Conservation (phyloP, 805 yeast genomes). For the Saccharomycopsis oosterbeekiorum region DNA sequence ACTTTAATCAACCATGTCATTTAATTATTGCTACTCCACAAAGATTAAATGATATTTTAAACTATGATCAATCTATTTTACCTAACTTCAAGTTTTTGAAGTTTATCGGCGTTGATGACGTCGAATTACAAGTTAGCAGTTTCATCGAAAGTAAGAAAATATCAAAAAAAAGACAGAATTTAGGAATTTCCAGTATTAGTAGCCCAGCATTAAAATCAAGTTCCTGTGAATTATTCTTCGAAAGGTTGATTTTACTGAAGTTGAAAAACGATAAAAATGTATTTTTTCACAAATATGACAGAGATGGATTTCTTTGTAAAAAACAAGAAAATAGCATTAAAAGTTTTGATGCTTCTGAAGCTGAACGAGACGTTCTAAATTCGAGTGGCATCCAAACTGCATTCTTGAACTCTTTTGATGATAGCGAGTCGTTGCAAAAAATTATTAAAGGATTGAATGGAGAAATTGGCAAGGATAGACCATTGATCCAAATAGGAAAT, state of each 20-base stretch:
- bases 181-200: background rate
- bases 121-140: background rate
- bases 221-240: background rate
- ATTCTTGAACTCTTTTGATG: background rate
- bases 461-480: background rate
- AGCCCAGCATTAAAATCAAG: background rate
- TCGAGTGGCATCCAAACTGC: background rate
- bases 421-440: background rate
- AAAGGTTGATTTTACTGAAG: background rate
- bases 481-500: background rate
- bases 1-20: background rate
- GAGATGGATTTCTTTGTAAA: background rate
- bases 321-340: background rate
- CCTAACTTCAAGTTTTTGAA: background rate
- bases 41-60: constrained; percentile 4
- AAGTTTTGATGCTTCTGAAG: background rate
- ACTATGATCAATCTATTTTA: background rate
- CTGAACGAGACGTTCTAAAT: too few relatives aligned
- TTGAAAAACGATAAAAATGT: background rate
- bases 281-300: background rate
- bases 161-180: background rate
- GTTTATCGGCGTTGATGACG: constrained; percentile 9
- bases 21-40: constrained; percentile 4
- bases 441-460: background rate
- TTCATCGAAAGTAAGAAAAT: background rate